Percentiles rank a stretch among this genome's conserved stretches.
Evolutionary conservation across 1,284 basidiomycete genomes (phyloP).

Genomic region (Apiotrichum mycotoxinovorans): DNA sequence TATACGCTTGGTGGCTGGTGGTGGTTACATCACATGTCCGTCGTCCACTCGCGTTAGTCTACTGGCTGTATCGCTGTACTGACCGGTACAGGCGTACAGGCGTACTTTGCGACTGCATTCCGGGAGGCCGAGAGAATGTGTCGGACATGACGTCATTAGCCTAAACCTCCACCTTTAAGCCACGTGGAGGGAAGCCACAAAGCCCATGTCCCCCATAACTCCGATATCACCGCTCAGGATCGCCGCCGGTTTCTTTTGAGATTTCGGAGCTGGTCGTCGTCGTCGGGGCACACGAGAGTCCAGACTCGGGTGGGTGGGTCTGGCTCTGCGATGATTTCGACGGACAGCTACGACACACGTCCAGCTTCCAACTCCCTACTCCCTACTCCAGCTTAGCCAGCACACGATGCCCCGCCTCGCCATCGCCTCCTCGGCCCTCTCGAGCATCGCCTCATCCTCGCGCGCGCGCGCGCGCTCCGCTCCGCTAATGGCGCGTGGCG

Average conservation of each 20-base stretch:
- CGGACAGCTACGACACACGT: too few species aligned
- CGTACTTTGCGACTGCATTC: too few species aligned
- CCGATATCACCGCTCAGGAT: not conserved
- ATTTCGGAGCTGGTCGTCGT: not conserved
- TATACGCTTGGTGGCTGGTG: too few species aligned
- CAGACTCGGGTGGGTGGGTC: too few species aligned
- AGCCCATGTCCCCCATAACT: not conserved
- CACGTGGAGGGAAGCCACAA: not conserved
- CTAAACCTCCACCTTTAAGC: too few species aligned
- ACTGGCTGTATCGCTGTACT: too few species aligned
- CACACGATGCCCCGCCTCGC: slow-evolving; percentile 2
- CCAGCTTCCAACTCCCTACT: not conserved
- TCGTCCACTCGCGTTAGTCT: too few species aligned
- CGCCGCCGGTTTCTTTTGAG: not conserved
- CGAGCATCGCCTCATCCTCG: slow-evolving; percentile 10
- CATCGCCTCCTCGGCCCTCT: not conserved
- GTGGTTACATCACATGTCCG: too few species aligned
- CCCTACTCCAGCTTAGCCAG: not conserved
- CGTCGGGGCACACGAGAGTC: too few species aligned
- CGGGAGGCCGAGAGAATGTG: too few species aligned
- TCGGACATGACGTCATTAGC: not conserved
- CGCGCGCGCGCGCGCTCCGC: slow-evolving; percentile 1
- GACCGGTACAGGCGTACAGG: too few species aligned
- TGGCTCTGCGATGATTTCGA: too few species aligned
- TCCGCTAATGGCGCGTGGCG: not conserved